Evolutionary conservation across 225 moss, liverwort and hornwort genomes (phyloP).

Genomic region (Climacium dendroides): DNA sequence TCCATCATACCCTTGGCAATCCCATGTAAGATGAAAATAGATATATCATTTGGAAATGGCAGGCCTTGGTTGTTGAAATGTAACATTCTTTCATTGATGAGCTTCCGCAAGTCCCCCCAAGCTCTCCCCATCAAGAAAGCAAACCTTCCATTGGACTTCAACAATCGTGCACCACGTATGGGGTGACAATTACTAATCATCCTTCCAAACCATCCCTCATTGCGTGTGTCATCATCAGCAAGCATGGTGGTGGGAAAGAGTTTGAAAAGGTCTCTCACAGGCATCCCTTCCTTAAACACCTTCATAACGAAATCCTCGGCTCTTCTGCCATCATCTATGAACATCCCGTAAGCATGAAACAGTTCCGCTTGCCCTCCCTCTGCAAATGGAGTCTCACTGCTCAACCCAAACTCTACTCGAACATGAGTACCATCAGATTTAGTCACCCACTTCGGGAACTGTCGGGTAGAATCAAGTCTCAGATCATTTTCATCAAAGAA

Average conservation of each 20-base stretch:
- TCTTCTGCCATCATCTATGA: accelerated
- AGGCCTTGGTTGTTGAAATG: neutral
- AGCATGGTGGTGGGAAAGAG: neutral
- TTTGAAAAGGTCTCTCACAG: neutral
- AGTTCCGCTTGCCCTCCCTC: neutral
- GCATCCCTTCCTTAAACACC: neutral
- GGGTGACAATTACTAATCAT: accelerated
- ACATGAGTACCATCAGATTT: accelerated
- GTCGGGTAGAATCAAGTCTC: no score
- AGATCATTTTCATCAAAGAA: neutral
- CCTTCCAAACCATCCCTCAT: accelerated
- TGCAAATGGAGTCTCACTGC: neutral
- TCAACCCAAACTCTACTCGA: accelerated
- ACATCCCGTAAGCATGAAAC: accelerated
- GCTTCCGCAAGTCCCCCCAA: neutral
- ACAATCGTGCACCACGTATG: neutral
- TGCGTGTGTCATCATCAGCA: neutral
- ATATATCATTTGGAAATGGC: neutral
- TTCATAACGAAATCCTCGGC: accelerated
- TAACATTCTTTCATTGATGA: neutral
- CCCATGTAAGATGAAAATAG: accelerated
- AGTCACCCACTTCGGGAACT: accelerated
- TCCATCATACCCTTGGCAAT: neutral
- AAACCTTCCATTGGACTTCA: neutral
- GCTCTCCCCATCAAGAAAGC: neutral